Conservation (phyloP, 176 grass and related monocot genomes). For the Puccinellia tenuiflora region DNA sequence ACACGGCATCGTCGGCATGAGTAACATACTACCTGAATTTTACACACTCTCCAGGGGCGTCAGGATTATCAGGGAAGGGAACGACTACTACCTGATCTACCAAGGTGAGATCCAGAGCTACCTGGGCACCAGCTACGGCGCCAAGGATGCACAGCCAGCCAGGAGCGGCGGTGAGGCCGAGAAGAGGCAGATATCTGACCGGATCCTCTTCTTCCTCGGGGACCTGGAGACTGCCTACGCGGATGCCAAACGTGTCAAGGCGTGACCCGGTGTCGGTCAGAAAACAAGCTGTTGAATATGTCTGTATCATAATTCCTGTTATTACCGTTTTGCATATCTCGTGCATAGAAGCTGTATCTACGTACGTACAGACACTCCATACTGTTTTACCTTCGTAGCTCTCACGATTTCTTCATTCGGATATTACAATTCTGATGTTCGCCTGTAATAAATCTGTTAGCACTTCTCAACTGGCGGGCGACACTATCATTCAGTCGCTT, state of each 20-base stretch:
- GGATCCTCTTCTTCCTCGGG: constrained; percentile 82
- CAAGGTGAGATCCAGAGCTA: constrained; percentile 77
- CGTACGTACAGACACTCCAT: neutral
- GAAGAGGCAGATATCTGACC: constrained; percentile 49
- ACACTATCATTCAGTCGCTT: neutral
- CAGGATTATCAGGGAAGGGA: constrained; percentile 82
- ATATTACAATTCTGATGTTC: neutral
- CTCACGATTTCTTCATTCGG: neutral
- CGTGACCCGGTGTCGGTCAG: neutral
- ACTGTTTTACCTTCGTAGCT: neutral
- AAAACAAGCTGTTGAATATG: neutral
- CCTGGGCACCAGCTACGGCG: constrained; percentile 23
- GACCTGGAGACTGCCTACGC: constrained; percentile 78
- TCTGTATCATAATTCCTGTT: neutral
- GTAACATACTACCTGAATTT: neutral
- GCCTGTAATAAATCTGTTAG: neutral
- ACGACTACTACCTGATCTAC: constrained; percentile 81
- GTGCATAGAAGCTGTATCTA: constrained; percentile 6
- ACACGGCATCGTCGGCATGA: too few species aligned
- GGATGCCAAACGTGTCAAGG: constrained; percentile 43
- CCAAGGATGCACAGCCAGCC: neutral
- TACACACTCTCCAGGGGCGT: constrained; percentile 39
- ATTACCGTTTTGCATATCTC: neutral
- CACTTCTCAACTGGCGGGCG: neutral
- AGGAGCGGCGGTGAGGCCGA: neutral